Evolutionary conservation across 169 alveolate genomes (phyloP), one percentile per base, ranked within the genome.

Genomic region (Plasmodium inui): DNA sequence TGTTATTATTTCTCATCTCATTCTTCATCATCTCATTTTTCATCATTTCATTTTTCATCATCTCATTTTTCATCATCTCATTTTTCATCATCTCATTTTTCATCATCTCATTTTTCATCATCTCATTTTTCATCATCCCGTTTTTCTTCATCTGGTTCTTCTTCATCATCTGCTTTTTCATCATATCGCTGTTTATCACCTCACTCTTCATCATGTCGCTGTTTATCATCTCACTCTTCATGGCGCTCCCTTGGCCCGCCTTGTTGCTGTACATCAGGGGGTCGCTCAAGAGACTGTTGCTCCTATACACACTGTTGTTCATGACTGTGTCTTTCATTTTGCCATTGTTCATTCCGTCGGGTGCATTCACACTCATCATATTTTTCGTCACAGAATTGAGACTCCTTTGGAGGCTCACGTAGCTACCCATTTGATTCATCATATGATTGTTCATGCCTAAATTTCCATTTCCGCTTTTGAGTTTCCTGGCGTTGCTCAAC

Each of bases 271-370:
- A 53, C 37, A 80, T 44, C 28, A 61, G 30, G 32, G 71, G 0
- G 32, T 89, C 90, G 10, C 79, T 26, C 72, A 79, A 61, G 19
- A 50, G 28, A 22, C 34, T 81, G 71, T 67, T 81, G 50, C 73
- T 89, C 44, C 74, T 89, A 80, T 44, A 61, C 67, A 37, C 32
- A 70, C 73, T 89, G 91, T 50, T 76, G 44, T 37, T 46, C n/a
- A 89, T 80, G 0, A n/a, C 28, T 5, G 44, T 70, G 37, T 89
- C 90, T 17, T 89, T 79, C 28, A 46, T 34, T 14, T 80, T 89
- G 7, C 55, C 55, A 32, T 39, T 89, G 41, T 28, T 89, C 55
- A 89, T 44, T 0, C 71, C 82, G 12, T 10, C 73, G 0, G 53
- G 37, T 8, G 37, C 9, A 41, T 74, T 89, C 14, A 19, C 86